Conservation (phyloP, 352 stramenopile genomes). For the Blastocystis sp. region DNA sequence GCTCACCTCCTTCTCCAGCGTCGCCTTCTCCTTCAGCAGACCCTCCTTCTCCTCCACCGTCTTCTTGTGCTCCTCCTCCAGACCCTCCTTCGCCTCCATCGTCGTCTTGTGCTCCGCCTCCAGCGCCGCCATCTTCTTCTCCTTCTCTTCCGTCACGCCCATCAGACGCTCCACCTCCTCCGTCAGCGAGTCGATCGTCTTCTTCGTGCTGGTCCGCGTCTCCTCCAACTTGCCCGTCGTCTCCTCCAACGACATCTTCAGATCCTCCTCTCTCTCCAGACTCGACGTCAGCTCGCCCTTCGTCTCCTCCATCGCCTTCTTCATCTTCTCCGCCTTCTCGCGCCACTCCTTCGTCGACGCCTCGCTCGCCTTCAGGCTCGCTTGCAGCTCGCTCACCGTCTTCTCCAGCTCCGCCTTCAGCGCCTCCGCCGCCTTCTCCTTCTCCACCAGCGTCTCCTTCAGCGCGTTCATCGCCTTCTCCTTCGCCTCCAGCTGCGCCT, state of each 20-base stretch:
- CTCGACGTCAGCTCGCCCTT: neutral
- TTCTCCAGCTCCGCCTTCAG: neutral
- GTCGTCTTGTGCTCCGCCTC: neutral
- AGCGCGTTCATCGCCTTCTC: too few species aligned
- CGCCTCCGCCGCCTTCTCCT: too few species aligned
- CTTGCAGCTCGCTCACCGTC: neutral
- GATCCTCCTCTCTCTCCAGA: neutral
- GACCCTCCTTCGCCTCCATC: conserved; percentile 8
- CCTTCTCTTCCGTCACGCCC: neutral
- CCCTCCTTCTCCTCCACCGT: neutral
- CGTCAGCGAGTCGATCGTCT: neutral
- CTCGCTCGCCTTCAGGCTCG: neutral
- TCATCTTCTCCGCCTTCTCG: neutral
- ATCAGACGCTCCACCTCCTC: neutral
- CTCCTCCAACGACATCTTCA: neutral
- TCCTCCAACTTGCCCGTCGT: conserved; percentile 5
- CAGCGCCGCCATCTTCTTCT: neutral
- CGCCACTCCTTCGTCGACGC: neutral
- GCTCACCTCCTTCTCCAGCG: neutral
- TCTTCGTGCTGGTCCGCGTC: conserved; percentile 10
- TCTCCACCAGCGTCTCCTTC: too few species aligned
- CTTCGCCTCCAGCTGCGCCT: too few species aligned
- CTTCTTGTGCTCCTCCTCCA: neutral
- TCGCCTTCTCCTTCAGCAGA: neutral
- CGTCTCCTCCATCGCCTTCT: neutral